phyloP scores from a whole-genome alignment of 2,329 filamentous ascomycete species.

The Domatiomyces catenatus region DNA sequence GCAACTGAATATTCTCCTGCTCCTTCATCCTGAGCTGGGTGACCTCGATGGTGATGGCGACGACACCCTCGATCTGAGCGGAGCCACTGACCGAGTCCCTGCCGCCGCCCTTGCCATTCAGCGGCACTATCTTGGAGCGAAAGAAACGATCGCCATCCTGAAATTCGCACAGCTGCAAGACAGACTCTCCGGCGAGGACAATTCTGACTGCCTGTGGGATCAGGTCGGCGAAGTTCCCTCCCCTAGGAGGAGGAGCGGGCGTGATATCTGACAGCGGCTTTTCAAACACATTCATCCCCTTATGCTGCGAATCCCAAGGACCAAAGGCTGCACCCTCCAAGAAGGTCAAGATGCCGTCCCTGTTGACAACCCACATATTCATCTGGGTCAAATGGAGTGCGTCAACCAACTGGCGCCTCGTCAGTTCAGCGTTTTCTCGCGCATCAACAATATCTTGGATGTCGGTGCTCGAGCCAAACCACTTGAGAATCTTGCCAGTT shows the following conservation, averaged over 20 bases:
- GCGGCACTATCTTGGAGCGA: constrained; percentile 54
- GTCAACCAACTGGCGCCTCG: constrained; percentile 53
- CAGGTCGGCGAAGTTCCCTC: background rate
- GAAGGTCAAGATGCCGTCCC: constrained; percentile 46
- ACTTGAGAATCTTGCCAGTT: constrained; percentile 55
- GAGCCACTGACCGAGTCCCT: constrained; percentile 27
- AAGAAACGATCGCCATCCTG: constrained; percentile 50
- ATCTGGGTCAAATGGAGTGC: constrained; percentile 62
- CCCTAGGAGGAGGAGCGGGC: background rate
- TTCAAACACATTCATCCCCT: constrained; percentile 8
- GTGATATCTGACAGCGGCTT: constrained; percentile 22
- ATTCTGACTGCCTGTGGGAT: constrained; percentile 41
- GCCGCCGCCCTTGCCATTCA: constrained; percentile 39
- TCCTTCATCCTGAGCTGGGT: constrained; percentile 55
- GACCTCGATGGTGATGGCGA: constrained; percentile 66
- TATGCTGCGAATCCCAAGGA: constrained; percentile 5
- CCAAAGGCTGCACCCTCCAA: constrained; percentile 53
- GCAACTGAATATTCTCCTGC: constrained; percentile 52
- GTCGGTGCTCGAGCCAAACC: constrained; percentile 70
- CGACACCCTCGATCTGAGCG: constrained; percentile 51
- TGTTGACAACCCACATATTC: constrained; percentile 59
- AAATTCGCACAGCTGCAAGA: constrained; percentile 50
- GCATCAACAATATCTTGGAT: constrained; percentile 60
- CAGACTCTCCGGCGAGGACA: constrained; percentile 45
- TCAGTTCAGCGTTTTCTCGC: constrained; percentile 49